Base-by-base conservation (phyloP, 2,329 filamentous ascomycete species). In the Phoma sp. region DNA sequence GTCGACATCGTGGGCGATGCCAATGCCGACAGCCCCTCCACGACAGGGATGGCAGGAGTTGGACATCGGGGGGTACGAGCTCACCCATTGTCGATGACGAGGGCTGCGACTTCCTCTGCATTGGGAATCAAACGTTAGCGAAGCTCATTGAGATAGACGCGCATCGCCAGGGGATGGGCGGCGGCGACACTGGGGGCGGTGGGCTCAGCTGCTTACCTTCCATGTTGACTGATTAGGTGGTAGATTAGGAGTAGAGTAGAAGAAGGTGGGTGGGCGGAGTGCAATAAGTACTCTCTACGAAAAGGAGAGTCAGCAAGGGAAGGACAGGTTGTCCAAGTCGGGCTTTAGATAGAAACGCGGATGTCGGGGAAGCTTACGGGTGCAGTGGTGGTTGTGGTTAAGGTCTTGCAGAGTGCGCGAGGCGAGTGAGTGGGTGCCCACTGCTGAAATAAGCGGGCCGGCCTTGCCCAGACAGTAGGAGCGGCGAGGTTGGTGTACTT, bases 71-170 rank as follows among this genome's bases (percentile, higher is more conserved):
- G 61, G 62, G 45, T 74, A 82, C 44, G 57, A 60, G 84, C 93
- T 91, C 93, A 99, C 95, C 95, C 95, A 98, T 99, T 99, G 93
- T 99, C 95, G 85, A 99, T 98, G 83, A 99, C 95, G 91, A 99
- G 93, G 82, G 95, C 95, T 82, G 95, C 95, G 83, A 99, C 95
- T 91, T 99, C 95, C 88, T 99, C 95, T 98, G 79, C 81, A 82
- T 22, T 49, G 57, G 64, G 60, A 58, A 54, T 60, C 45, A 61
- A 47, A 60, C 38, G 68, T 77, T 66, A 77, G 74, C 71, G 64
- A 57, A 66, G 63, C 44, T 71, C 65, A 68, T 68, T 65, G 66
- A 72, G 64, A 66, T 59, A 57, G 52, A 62, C 36, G 60, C 64
- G 57, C 53, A 57, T 51, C 49, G 50, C 37, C 55, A 45, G 60